These are phyloP conservation scores for Larix sibirica DNA, from an alignment of 83 land plant species.

Conservation along the genomic window DNA sequence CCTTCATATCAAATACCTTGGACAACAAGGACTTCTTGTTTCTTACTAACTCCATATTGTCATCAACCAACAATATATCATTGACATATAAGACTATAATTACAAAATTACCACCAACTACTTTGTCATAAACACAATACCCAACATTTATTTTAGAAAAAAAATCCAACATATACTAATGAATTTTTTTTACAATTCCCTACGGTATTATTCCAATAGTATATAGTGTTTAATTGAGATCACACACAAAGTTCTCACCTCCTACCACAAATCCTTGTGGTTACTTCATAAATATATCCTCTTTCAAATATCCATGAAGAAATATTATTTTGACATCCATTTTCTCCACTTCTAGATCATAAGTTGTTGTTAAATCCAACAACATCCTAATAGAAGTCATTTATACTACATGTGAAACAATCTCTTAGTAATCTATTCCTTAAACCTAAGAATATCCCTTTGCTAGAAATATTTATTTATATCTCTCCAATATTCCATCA, in stretches of 20 bases:
- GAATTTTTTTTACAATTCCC: not conserved
- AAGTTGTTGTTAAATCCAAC: not conserved
- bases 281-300: slow-evolving; percentile 8
- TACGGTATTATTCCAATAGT: not conserved
- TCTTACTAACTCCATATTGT: not conserved
- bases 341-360: not conserved
- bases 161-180: no score
- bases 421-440: slow-evolving; percentile 18
- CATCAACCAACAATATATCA: not conserved
- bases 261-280: not conserved
- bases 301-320: not conserved
- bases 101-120: not conserved
- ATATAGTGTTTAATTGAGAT: slow-evolving; percentile 1
- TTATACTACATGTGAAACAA: slow-evolving; percentile 15
- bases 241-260: not conserved
- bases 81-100: not conserved
- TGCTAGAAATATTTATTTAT: slow-evolving; percentile 7
- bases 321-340: slow-evolving; percentile 17
- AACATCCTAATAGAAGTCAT: not conserved
- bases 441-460: not conserved
- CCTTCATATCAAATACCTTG: slow-evolving; percentile 3
- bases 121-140: not conserved
- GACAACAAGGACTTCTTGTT: not conserved
- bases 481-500: not conserved
- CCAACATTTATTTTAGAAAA: not conserved